phyloP scores from a whole-genome alignment of 129 eudicot genomes.

The Chrysanthemum lavandulifolium region DNA sequence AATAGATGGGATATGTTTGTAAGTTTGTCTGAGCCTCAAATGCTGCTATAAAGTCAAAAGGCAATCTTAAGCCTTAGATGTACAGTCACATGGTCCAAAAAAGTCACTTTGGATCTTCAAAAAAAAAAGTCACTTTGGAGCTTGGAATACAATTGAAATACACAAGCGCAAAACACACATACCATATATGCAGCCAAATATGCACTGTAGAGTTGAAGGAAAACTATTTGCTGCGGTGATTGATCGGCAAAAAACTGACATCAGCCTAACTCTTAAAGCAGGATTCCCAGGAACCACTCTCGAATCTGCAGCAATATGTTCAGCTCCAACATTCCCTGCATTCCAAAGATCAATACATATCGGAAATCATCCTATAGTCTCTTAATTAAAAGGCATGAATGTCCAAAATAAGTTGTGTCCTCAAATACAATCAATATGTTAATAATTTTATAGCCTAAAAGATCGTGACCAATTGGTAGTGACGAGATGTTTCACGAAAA shows the following conservation, averaged over 20 bases:
- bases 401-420: background rate
- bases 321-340: slow-evolving; percentile 75
- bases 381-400: slow-evolving; percentile 13
- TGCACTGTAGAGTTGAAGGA: slow-evolving; percentile 94
- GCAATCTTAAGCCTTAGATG: background rate
- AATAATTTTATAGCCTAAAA: slow-evolving; percentile 13
- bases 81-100: background rate
- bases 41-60: slow-evolving; percentile 4
- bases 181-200: slow-evolving; percentile 96
- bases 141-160: slow-evolving; percentile 2
- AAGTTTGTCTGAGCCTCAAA: background rate
- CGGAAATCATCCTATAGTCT: slow-evolving; percentile 15
- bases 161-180: slow-evolving; percentile 17
- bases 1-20: background rate
- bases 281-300: slow-evolving; percentile 77
- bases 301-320: slow-evolving; percentile 60
- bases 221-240: slow-evolving; percentile 88
- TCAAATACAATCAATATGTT: slow-evolving; percentile 15
- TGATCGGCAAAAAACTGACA: slow-evolving; percentile 89
- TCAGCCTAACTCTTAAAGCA: slow-evolving; percentile 64
- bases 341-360: slow-evolving; percentile 18
- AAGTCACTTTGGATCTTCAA: too few relatives aligned
- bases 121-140: slow-evolving; percentile 14
- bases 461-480: slow-evolving; percentile 8
- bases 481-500: slow-evolving; percentile 8